These are phyloP conservation scores for Cordyceps pruinosa DNA, from an alignment of 2,329 filamentous ascomycete genomes.

Conservation along the genomic window DNA sequence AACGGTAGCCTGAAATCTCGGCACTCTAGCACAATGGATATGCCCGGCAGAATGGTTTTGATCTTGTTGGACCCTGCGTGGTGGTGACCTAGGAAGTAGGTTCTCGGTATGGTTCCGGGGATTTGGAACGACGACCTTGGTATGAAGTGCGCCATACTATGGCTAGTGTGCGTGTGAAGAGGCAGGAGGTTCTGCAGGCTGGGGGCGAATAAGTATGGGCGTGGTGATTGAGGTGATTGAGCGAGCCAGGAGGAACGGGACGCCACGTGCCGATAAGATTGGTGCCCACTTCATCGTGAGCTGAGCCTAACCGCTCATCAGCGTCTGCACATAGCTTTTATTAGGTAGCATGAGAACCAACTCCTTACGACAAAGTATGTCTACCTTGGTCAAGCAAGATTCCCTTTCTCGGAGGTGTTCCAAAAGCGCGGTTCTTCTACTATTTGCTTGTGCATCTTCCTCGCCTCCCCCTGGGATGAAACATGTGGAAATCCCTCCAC, in stretches of 20 bases:
- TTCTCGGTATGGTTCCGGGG: conserved; percentile 68
- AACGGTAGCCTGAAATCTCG: conserved; percentile 88
- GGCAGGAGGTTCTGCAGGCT: too few species aligned
- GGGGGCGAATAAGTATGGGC: too few species aligned
- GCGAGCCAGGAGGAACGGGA: neutral
- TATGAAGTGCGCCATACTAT: conserved; percentile 47
- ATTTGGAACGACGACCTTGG: conserved; percentile 68
- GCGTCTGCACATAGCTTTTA: too few species aligned
- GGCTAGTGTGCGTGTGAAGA: neutral
- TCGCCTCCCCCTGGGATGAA: too few species aligned
- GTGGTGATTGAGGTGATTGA: neutral
- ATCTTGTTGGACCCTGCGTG: conserved; percentile 73
- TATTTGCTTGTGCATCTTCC: too few species aligned
- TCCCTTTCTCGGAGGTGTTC: too few species aligned
- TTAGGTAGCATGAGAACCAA: too few species aligned
- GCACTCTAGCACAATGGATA: conserved; percentile 88
- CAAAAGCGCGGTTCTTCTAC: too few species aligned
- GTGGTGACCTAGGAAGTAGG: conserved; percentile 95
- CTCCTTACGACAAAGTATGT: too few species aligned
- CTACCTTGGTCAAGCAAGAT: too few species aligned
- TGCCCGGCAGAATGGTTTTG: conserved; percentile 69
- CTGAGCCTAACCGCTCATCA: neutral
- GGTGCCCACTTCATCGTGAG: neutral
- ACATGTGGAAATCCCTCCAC: too few species aligned
- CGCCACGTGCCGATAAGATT: conserved; percentile 12